Conservation (phyloP, 2,329 filamentous ascomycete genomes). For the Fonsecaea pedrosoi region DNA sequence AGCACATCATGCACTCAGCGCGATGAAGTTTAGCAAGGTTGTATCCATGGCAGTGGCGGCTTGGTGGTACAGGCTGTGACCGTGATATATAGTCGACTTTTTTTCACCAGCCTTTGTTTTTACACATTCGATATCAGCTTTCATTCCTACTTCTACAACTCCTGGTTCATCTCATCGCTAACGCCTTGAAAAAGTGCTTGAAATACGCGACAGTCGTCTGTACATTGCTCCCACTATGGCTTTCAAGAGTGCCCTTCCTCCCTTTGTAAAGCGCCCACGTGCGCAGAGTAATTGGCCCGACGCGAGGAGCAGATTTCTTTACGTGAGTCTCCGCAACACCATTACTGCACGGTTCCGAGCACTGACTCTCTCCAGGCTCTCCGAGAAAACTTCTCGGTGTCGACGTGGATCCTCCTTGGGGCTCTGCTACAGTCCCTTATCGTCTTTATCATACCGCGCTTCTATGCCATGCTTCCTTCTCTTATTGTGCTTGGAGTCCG, state of each 20-base stretch:
- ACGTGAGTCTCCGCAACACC: slow-evolving; percentile 17
- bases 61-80: neutral
- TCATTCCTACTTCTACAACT: neutral
- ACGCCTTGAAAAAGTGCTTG: neutral
- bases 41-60: neutral
- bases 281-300: slow-evolving; percentile 22
- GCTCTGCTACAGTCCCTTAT: slow-evolving; percentile 48
- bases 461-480: slow-evolving; percentile 47
- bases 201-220: neutral
- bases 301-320: slow-evolving; percentile 6
- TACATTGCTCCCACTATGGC: slow-evolving; percentile 16
- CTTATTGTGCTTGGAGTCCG: slow-evolving; percentile 44
- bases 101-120: neutral
- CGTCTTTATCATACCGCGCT: slow-evolving; percentile 45
- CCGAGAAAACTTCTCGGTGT: slow-evolving; percentile 48
- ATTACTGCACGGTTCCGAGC: neutral
- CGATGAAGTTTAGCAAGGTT: neutral
- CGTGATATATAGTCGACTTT: neutral
- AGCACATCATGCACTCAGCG: neutral
- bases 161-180: neutral
- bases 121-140: neutral
- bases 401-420: slow-evolving; percentile 52
- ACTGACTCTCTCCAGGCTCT: slow-evolving; percentile 25
- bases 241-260: slow-evolving; percentile 26
- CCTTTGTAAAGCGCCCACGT: slow-evolving; percentile 24